Evolutionary conservation across 306 rosid species (phyloP).

Genomic region (Cucurbita argyrosperma): DNA sequence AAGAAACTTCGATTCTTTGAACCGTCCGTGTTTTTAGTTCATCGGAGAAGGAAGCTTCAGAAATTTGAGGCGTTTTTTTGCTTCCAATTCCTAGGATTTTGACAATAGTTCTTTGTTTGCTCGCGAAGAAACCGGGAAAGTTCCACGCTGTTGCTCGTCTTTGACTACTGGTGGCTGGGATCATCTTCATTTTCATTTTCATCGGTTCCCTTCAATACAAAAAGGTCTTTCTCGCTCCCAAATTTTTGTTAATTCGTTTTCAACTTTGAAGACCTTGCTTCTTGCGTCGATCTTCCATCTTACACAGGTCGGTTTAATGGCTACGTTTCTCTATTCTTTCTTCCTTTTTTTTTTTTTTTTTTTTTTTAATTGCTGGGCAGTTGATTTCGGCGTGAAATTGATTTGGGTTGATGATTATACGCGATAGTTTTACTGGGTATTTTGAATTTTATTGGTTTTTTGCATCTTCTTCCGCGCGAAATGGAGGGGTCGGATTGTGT

Average conservation of each 20-base stretch:
- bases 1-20: not conserved
- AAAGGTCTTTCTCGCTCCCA: not conserved
- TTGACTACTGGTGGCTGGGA: not conserved
- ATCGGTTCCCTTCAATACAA: not conserved
- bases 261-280: not conserved
- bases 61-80: constrained; percentile 1
- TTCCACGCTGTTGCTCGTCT: not conserved
- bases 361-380: not conserved
- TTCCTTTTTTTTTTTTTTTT: not conserved
- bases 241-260: not conserved
- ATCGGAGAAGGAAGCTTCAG: not conserved
- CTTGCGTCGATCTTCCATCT: not conserved
- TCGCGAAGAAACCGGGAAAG: not conserved
- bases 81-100: not conserved
- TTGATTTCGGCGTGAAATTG: not conserved
- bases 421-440: not conserved
- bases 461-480: not conserved
- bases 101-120: not conserved
- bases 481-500: not conserved
- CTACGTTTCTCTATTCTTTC: not conserved
- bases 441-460: not conserved
- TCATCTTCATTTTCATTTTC: not conserved
- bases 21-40: not conserved
- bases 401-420: not conserved
- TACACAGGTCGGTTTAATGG: not conserved